Conservation (phyloP, 148 eudicot species). For the Selenicereus undatus region DNA sequence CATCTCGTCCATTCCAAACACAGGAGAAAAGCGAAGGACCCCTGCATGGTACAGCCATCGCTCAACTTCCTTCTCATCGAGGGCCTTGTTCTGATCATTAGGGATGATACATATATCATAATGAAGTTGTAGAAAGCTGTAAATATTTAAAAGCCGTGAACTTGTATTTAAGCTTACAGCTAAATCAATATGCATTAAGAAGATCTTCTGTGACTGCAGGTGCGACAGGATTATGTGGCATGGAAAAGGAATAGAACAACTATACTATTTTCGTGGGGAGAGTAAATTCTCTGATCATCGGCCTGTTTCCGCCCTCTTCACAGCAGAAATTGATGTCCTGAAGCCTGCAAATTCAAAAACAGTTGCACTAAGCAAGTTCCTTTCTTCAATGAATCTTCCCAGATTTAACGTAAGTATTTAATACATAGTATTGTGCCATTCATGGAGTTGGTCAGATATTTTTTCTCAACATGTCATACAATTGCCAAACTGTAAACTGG, state of each 20-base stretch:
- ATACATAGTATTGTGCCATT: neutral
- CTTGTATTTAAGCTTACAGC: neutral
- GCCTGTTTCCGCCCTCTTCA: constrained; percentile 83
- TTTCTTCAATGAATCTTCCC: constrained; percentile 29
- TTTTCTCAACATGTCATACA: neutral
- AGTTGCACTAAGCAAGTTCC: constrained; percentile 30
- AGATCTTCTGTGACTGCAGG: constrained; percentile 42
- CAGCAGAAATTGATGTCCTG: constrained; percentile 48
- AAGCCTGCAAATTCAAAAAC: constrained; percentile 35
- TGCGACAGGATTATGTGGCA: constrained; percentile 92
- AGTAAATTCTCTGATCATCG: constrained; percentile 91
- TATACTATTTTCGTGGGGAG: constrained; percentile 67
- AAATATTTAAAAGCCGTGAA: neutral
- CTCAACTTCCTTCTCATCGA: neutral
- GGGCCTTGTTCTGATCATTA: neutral
- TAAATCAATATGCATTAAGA: constrained; percentile 1
- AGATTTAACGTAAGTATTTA: constrained; percentile 25
- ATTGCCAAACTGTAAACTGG: neutral
- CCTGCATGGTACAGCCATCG: constrained; percentile 58
- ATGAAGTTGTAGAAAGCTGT: neutral
- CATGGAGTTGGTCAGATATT: neutral
- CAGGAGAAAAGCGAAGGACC: constrained; percentile 60
- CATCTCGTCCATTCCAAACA: constrained; percentile 21
- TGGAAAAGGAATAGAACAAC: constrained; percentile 79
- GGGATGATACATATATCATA: neutral